These are phyloP conservation scores for Boletus sp. DNA, from an alignment of 1,284 basidiomycete genomes.

Conservation along the genomic window DNA sequence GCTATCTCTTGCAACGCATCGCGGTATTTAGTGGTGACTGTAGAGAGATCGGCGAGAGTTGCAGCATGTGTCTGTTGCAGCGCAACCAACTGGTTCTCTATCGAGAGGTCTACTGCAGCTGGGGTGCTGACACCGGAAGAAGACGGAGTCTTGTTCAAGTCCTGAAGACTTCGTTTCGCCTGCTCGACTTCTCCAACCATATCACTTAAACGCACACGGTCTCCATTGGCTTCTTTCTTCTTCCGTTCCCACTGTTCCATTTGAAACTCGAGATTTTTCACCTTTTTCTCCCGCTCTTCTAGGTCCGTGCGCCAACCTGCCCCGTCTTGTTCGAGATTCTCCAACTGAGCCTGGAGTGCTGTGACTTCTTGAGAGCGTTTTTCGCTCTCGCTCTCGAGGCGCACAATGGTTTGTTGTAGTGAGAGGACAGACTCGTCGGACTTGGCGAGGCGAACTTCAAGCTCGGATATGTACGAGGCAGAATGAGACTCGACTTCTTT, in stretches of 20 bases:
- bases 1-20: constrained; percentile 88
- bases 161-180: constrained; percentile 63
- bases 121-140: constrained; percentile 31
- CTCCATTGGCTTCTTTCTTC: constrained; percentile 61
- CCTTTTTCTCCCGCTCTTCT: constrained; percentile 71
- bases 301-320: constrained; percentile 77
- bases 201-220: constrained; percentile 58
- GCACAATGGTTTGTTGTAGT: constrained; percentile 70
- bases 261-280: constrained; percentile 72
- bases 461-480: constrained; percentile 80
- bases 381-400: constrained; percentile 74
- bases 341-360: constrained; percentile 69
- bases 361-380: constrained; percentile 64
- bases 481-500: constrained; percentile 75
- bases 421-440: constrained; percentile 73
- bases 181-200: constrained; percentile 68
- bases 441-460: constrained; percentile 78
- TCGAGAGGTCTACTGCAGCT: constrained; percentile 31
- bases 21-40: constrained; percentile 77
- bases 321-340: constrained; percentile 64
- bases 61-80: constrained; percentile 75
- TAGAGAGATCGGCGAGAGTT: constrained; percentile 75
- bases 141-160: constrained; percentile 27
- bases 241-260: constrained; percentile 73
- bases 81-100: constrained; percentile 57